Percentiles rank a stretch among this genome's conserved stretches.
Evolutionary conservation across 768 basidiomycete genomes (phyloP).

Genomic region (Panaeolus papilionaceus): DNA sequence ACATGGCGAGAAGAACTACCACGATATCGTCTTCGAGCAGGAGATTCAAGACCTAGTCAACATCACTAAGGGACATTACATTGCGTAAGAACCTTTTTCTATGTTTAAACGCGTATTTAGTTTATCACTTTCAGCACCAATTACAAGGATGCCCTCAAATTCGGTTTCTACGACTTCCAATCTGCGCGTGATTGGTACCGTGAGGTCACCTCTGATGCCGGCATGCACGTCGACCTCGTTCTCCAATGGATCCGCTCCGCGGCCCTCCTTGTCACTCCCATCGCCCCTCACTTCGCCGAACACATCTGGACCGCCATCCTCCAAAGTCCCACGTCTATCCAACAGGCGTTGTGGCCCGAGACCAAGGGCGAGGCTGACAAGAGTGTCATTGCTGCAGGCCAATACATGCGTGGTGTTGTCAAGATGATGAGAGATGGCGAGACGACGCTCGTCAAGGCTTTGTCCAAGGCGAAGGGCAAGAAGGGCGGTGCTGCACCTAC

Average conservation of each 20-base stretch:
- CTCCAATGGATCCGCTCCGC: slow-evolving; percentile 83
- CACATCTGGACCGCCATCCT: slow-evolving; percentile 85
- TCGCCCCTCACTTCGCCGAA: slow-evolving; percentile 95
- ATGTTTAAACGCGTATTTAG: slow-evolving; percentile 9
- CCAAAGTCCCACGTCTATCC: slow-evolving; percentile 76
- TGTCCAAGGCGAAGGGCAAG: slow-evolving; percentile 79
- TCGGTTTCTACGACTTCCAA: slow-evolving; percentile 95
- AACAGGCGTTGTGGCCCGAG: slow-evolving; percentile 85
- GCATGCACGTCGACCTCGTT: slow-evolving; percentile 92
- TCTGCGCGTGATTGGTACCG: slow-evolving; percentile 95
- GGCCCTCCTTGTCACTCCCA: slow-evolving; percentile 81
- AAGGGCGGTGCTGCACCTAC: slow-evolving; percentile 46
- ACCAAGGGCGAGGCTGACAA: slow-evolving; percentile 64
- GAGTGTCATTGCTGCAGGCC: slow-evolving; percentile 70
- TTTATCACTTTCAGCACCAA: slow-evolving; percentile 63
- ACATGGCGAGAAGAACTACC: slow-evolving; percentile 76
- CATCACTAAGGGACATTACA: slow-evolving; percentile 81
- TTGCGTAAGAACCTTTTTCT: slow-evolving; percentile 59
- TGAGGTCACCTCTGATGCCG: slow-evolving; percentile 84
- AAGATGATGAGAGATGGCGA: slow-evolving; percentile 94
- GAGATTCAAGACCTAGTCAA: slow-evolving; percentile 90
- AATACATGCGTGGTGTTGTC: slow-evolving; percentile 90
- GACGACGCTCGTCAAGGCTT: slow-evolving; percentile 74
- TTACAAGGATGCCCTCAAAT: slow-evolving; percentile 96
- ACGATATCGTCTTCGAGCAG: slow-evolving; percentile 90